Evolutionary conservation across 2,329 filamentous ascomycete species (phyloP), one percentile per base, ranked within the genome.

Genomic region (Diaporthe sp.): DNA sequence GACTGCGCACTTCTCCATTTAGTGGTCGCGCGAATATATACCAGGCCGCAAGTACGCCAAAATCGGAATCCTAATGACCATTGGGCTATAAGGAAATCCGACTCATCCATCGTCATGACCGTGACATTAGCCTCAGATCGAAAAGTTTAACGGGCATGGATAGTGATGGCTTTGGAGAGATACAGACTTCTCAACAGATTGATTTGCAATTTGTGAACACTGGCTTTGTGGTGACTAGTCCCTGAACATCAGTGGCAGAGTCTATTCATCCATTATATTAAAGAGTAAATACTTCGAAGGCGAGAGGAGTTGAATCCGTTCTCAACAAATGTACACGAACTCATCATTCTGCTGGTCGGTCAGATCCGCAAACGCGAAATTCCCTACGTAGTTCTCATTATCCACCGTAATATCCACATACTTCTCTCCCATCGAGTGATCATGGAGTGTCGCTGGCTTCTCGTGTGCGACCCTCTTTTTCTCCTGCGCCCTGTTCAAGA

Each of bases 291-390:
- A 49, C 44, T 22, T 22, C 44, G 7, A 49, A 22, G 44, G 20
- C 20, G 44, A 49, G 17, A 49, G 44, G 20, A 49, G 44, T 49
- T 17, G 17, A 47, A 20, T 49, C 22, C 55, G 15, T 31, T 37
- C 31, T 51, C 31, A 51, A n/a, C 37, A 67, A 5, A 67, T 31
- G 22, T 67, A 51, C 20, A 67, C 31, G 17, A 94, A 94, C 79
- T 94, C 91, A 75, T 94, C 91, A 78, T 94, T 94, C 84, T 91
- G 84, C 28, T 88, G 83, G 81, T 94, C 92, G 0, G 92, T 93
- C 78, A 93, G 78, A 82, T 94, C 92, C 77, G 89, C 81, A 68
- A 90, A 89, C 0, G 88, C 88, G 63, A 88, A 86, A 22, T 88
- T 85, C 8, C 89, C 89, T 28, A 89, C 74, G 1, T 76, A 79